Conservation (phyloP, 2,329 filamentous ascomycete species). For the Fusarium equiseti region DNA sequence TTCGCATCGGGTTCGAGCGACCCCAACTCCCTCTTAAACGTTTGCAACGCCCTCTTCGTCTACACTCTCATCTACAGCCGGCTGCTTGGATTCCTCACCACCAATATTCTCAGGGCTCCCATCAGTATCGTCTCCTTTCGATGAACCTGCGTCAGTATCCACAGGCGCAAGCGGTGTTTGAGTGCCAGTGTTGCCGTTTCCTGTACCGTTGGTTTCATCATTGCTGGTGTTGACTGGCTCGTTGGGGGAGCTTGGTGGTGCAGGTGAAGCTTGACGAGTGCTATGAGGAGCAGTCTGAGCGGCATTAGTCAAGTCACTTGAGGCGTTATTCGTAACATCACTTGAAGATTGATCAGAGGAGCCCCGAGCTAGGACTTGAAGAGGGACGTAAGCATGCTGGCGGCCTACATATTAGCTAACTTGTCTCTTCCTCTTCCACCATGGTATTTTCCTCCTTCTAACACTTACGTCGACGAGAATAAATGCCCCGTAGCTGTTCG, state of each 20-base stretch:
- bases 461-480: conserved; percentile 43
- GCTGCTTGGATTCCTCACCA: neutral
- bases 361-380: conserved; percentile 12
- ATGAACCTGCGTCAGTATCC: neutral
- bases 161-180: neutral
- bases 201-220: neutral
- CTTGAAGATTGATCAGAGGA: neutral
- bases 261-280: neutral
- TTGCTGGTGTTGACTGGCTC: neutral
- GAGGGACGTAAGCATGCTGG: conserved; percentile 17
- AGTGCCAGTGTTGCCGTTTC: neutral
- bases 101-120: neutral
- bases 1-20: neutral
- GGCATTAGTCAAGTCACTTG: neutral
- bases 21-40: neutral
- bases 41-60: conserved; percentile 8
- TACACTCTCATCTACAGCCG: neutral
- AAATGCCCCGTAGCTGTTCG: conserved; percentile 34
- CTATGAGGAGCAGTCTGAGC: neutral
- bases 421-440: neutral
- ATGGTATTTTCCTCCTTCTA: neutral
- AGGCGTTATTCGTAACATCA: neutral
- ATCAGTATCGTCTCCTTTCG: neutral
- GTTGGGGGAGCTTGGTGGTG: neutral
- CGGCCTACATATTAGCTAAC: conserved; percentile 1